Conservation (phyloP, 2,329 filamentous ascomycete species). For the Fusarium sp. region DNA sequence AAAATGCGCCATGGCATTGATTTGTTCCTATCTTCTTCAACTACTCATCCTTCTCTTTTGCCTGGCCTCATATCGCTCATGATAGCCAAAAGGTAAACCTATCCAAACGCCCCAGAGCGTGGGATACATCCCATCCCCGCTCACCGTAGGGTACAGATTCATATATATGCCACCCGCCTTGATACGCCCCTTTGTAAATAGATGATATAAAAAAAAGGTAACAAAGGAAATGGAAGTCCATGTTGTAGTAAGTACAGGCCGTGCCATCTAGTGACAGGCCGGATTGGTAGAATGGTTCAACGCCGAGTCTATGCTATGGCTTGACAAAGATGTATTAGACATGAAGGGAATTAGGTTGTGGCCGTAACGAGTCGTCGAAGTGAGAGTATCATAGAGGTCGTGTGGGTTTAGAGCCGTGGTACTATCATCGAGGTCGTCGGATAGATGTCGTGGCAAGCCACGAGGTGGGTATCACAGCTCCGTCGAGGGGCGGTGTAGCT, state of each 20-base stretch:
- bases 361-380: slow-evolving; percentile 41
- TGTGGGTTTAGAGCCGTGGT: slow-evolving; percentile 32
- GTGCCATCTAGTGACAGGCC: slow-evolving; percentile 29
- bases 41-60: slow-evolving; percentile 40
- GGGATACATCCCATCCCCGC: slow-evolving; percentile 32
- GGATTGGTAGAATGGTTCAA: slow-evolving; percentile 41
- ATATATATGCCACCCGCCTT: slow-evolving; percentile 38
- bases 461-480: slow-evolving; percentile 17
- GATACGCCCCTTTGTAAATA: slow-evolving; percentile 45
- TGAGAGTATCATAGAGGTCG: slow-evolving; percentile 41
- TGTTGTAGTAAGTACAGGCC: slow-evolving; percentile 45
- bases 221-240: slow-evolving; percentile 41
- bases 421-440: slow-evolving; percentile 43
- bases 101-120: slow-evolving; percentile 44
- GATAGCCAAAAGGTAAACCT: slow-evolving; percentile 39
- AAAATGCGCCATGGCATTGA: slow-evolving; percentile 41
- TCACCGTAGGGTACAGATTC: slow-evolving; percentile 37
- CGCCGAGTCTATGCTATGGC: slow-evolving; percentile 51
- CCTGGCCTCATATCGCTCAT: slow-evolving; percentile 41
- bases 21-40: slow-evolving; percentile 37
- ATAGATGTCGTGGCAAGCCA: slow-evolving; percentile 31
- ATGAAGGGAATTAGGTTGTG: slow-evolving; percentile 40
- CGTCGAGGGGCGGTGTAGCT: background rate
- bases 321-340: slow-evolving; percentile 45
- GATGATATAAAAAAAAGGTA: slow-evolving; percentile 22